Evolutionary conservation across 2,329 filamentous ascomycete species (phyloP).

Genomic region (Xylaria digitata): DNA sequence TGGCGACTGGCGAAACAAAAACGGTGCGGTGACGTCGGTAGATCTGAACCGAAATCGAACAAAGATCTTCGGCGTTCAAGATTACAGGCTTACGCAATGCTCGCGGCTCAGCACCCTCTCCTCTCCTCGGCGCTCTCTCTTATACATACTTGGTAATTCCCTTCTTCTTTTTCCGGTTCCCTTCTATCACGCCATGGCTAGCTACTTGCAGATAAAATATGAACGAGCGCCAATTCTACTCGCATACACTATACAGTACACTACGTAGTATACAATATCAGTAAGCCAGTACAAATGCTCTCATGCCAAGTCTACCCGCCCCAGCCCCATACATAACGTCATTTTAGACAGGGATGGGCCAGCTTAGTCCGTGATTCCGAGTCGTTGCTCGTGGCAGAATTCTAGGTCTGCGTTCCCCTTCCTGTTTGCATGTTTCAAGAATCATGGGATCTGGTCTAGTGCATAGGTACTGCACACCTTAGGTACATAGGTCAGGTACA

Average conservation of each 20-base stretch:
- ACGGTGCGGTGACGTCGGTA: slow-evolving; percentile 16
- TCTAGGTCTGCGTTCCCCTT: slow-evolving; percentile 15
- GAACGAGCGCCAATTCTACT: no score
- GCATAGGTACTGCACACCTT: no score
- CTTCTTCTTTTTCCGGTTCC: no score
- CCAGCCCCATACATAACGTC: slow-evolving; percentile 22
- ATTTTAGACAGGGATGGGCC: slow-evolving; percentile 5
- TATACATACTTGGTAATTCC: no score
- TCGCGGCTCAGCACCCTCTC: no score
- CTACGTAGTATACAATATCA: no score
- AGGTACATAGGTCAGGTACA: background rate
- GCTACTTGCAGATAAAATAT: no score
- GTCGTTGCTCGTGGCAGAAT: slow-evolving; percentile 11
- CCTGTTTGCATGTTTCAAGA: slow-evolving; percentile 24
- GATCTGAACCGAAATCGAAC: slow-evolving; percentile 24
- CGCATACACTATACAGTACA: no score
- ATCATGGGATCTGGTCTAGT: background rate
- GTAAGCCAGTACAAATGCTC: no score
- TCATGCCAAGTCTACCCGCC: background rate
- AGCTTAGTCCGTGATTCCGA: slow-evolving; percentile 5
- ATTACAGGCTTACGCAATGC: slow-evolving; percentile 19
- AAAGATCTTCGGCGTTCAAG: slow-evolving; percentile 25
- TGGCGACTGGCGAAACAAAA: slow-evolving; percentile 22
- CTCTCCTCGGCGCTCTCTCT: background rate
- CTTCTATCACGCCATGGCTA: no score